Conservation (phyloP, 345 rosid species). For the Kandelia obovata region DNA sequence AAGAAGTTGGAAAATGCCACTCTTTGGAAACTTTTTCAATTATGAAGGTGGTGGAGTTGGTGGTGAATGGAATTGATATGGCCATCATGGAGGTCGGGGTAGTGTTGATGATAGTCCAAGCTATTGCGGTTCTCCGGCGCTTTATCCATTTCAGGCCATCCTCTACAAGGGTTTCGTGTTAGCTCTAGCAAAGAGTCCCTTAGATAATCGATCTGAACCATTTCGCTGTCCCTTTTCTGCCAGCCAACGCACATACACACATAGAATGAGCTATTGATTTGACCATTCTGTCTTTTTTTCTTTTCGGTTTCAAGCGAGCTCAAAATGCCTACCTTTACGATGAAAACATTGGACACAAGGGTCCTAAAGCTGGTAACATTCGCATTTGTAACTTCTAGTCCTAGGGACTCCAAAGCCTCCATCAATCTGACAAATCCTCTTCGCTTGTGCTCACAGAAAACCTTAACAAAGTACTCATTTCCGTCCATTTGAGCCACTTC, state of each 20-base stretch:
- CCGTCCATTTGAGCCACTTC: constrained; percentile 84
- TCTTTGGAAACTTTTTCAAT: not conserved
- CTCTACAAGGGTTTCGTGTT: constrained; percentile 50
- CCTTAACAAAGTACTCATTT: constrained; percentile 82
- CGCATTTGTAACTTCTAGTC: constrained; percentile 81
- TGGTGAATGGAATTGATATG: constrained; percentile 31
- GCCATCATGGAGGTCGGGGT: constrained; percentile 13
- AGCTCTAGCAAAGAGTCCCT: constrained; percentile 77
- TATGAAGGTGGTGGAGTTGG: constrained; percentile 30
- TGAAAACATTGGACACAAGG: constrained; percentile 85
- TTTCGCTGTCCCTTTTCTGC: constrained; percentile 72
- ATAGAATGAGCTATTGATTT: not conserved
- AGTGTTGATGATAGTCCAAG: constrained; percentile 40
- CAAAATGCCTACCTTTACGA: constrained; percentile 59
- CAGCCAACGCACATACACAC: not conserved
- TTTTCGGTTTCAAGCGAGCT: not conserved
- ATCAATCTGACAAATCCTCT: constrained; percentile 80
- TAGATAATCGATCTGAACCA: constrained; percentile 73
- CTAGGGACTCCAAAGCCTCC: constrained; percentile 80
- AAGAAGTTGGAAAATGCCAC: not conserved
- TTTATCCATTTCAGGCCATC: constrained; percentile 47
- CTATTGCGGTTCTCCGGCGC: constrained; percentile 36
- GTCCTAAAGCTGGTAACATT: constrained; percentile 70
- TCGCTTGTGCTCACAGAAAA: constrained; percentile 76
- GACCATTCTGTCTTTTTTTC: not conserved